Conservation (phyloP, 306 rosid species). For the Elaeagnus macrophylla region DNA sequence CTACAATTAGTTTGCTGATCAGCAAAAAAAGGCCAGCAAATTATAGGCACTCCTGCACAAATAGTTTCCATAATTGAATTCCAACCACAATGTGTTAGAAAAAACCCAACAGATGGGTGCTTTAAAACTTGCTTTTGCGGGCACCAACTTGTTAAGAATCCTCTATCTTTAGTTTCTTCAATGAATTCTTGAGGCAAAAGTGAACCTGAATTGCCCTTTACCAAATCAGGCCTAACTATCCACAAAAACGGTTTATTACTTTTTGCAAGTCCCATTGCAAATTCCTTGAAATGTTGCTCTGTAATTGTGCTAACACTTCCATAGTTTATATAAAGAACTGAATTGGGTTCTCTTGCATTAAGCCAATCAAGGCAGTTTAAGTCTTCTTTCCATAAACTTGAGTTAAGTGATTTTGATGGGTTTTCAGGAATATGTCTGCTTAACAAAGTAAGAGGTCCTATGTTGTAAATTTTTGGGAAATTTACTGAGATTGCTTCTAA, state of each 20-base stretch:
- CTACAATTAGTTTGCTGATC: constrained; percentile 42
- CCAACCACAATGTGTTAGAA: constrained; percentile 52
- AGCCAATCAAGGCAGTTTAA: constrained; percentile 28
- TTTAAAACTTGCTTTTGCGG: constrained; percentile 31
- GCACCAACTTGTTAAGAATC: constrained; percentile 35
- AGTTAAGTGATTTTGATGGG: constrained; percentile 13
- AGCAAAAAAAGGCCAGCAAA: constrained; percentile 56
- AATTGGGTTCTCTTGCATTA: constrained; percentile 20
- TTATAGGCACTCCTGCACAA: constrained; percentile 33
- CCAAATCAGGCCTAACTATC: constrained; percentile 40
- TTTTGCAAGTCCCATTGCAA: constrained; percentile 47
- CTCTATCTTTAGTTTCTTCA: constrained; percentile 31
- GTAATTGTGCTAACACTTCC: constrained; percentile 34
- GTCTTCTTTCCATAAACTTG: constrained; percentile 44
- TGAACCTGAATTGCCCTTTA: constrained; percentile 17
- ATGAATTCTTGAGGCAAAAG: constrained; percentile 21
- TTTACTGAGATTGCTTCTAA: constrained; percentile 26
- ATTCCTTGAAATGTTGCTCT: constrained; percentile 24
- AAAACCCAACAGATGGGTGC: constrained; percentile 36
- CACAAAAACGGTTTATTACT: constrained; percentile 33
- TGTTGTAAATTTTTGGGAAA: constrained; percentile 33
- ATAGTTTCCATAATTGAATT: constrained; percentile 33
- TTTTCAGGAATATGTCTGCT: constrained; percentile 15
- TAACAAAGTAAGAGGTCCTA: constrained; percentile 33
- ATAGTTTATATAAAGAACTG: constrained; percentile 38